Evolutionary conservation across 139 green algal genomes (phyloP), one percentile per base, ranked within the genome.

Genomic region (Edaphochlamys debaryana): DNA sequence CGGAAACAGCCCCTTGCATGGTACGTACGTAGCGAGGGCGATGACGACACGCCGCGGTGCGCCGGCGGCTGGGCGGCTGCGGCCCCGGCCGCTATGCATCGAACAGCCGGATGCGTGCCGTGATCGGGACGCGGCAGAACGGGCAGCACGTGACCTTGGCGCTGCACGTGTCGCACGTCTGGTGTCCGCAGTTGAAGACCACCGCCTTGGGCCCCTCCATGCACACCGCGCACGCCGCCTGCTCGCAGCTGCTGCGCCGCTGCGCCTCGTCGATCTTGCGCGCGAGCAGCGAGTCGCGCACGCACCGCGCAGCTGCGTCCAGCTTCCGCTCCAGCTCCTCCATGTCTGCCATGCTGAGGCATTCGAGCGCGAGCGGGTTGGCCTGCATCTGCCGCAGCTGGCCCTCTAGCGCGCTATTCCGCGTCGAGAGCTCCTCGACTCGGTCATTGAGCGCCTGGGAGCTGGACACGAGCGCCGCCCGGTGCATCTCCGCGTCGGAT

Each of bases 161-260:
- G 40, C 68, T 70, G 79, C 89, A 92, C 5, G 30, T n/a, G 32
- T 71, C 66, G 80, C 89, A 92, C 34, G 52, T 81, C 71, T 89
- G 86, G 62, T 92, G 89, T 15, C 89, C 89, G 81, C 89, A 92
- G 83, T 87, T 87, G 84, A 90, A 92, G 6, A 86, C 89, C 22
- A 92, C 52, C 7, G 56, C 54, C 32, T 79, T 69, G 13, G 80
- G 80, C 2, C 38, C 40, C 74, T 92, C 89, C 79, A 92, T 85
- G 80, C 89, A 92, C 62, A 92, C 63, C 29, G 80, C 71, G 64
- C 89, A 92, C 27, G 37, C 27, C 36, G 67, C 60, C 63, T 73
- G 56, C 69, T 86, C 88, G 17, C 19, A 48, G 78, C 42, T 82
- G 54, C 41, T 79, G 36, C 66, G 42, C 40, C 62, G 74, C 72